A percentile compares a stretch with the other conserved stretches of the same genome.
phyloP scores from a whole-genome alignment of 2,329 filamentous ascomycete species.

The Didymella glomerata region DNA sequence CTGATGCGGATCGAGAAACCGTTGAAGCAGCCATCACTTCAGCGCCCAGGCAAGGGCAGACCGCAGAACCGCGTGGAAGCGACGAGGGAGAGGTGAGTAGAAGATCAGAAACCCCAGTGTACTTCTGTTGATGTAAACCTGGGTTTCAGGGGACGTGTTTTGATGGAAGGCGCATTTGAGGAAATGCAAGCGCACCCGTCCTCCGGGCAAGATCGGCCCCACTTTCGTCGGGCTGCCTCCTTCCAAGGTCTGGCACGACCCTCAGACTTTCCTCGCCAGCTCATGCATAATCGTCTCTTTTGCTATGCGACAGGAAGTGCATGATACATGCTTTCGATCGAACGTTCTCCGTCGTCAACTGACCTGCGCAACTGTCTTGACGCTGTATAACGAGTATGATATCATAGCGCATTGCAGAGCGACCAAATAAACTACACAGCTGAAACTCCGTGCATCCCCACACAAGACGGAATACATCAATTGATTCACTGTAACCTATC shows the following conservation, averaged over 20 bases:
- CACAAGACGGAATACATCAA: not conserved
- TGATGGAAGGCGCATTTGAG: not conserved
- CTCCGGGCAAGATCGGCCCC: not conserved
- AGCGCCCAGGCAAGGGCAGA: not conserved
- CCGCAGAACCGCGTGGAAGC: too few relatives aligned
- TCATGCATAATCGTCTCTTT: not conserved
- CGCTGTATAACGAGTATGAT: not conserved
- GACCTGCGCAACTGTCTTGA: not conserved
- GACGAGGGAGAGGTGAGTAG: not conserved
- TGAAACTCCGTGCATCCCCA: not conserved
- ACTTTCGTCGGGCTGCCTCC: not conserved
- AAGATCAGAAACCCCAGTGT: not conserved
- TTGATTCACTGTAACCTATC: not conserved
- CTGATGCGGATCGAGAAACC: not conserved
- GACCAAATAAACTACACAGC: not conserved
- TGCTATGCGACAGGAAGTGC: not conserved
- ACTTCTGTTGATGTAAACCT: not conserved
- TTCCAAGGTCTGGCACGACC: not conserved
- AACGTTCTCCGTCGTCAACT: not conserved
- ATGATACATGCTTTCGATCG: not conserved
- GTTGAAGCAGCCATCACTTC: not conserved
- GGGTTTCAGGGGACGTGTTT: not conserved
- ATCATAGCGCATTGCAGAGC: not conserved
- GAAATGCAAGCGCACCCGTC: not conserved
- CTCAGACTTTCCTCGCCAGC: not conserved